phyloP scores from a whole-genome alignment of 345 rosid species.

The Reutealis trisperma region DNA sequence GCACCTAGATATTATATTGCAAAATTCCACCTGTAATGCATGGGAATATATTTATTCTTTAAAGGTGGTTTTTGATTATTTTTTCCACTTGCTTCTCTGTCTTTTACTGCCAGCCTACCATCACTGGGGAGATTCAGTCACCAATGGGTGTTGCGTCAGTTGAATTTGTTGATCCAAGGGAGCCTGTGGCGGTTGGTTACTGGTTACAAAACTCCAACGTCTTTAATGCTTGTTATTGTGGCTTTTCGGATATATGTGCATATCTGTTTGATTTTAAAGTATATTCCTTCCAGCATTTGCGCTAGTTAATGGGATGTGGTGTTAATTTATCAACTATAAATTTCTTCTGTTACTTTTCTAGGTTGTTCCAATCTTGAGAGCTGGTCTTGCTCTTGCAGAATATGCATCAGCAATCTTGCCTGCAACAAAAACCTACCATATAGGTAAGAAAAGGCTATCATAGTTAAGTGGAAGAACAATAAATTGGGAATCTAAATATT shows the following conservation, averaged over 20 bases:
- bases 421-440: conserved; percentile 75
- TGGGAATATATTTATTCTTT: background rate
- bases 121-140: conserved; percentile 83
- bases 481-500: background rate
- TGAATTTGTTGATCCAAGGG: conserved; percentile 93
- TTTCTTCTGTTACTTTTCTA: conserved; percentile 32
- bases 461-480: background rate
- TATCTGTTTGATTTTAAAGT: background rate
- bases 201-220: background rate
- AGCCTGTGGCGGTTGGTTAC: conserved; percentile 74
- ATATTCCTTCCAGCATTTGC: too few species aligned
- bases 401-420: conserved; percentile 86
- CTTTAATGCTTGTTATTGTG: conserved; percentile 3
- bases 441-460: conserved; percentile 49
- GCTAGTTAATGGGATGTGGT: too few species aligned
- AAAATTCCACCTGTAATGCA: background rate
- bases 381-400: conserved; percentile 93
- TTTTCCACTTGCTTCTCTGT: conserved; percentile 12
- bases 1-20: background rate
- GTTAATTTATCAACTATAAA: conserved; percentile 1
- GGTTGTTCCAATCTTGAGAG: conserved; percentile 92
- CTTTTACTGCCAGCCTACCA: conserved; percentile 60
- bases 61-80: background rate
- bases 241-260: background rate
- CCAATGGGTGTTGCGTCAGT: conserved; percentile 89